Base-by-base conservation (phyloP, 345 rosid genomes). In the Populus tremula region DNA sequence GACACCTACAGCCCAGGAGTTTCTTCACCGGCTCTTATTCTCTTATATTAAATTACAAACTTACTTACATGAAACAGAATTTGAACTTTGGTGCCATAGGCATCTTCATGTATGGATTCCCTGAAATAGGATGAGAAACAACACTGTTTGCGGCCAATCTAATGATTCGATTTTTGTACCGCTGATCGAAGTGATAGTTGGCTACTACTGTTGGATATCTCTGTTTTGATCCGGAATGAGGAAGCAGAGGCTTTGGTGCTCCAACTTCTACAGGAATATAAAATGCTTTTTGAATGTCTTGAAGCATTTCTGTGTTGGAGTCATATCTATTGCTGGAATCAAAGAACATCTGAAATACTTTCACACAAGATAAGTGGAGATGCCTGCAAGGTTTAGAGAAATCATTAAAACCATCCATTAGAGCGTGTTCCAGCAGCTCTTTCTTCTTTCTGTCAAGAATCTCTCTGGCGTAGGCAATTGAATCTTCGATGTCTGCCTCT, bases 201-300 rank as follows among this genome's bases (percentile, higher is more conserved):
- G 11, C 71, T 4, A 18, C 71, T 6, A 36, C 41, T n/a, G 45
- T n/a, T 61, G 54, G 73, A 33, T 47, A 25, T n/a, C 54, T 50
- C 38, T 80, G 71, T 49, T 74, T 54, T 17, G 80, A 12, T 35
- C 27, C 13, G 6, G 70, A 61, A 35, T 0, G 68, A 67, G 12
- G 62, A 64, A 49, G 76, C 25, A 62, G 78, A 45, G 59, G 72
- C 53, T 67, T 77, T 8, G 54, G 18, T 33, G 59, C 69, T 65
- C 71, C 31, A 36, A 86, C 76, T 67, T 73, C 50, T 23, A 78
- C 72, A 12, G 92, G 92, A 69, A 76, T 69, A 56, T 85, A 80
- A 29, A 91, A 82, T 17, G 93, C 91, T 41, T 88, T 85, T 54
- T 84, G 83, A 73, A 91, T 87, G 79, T 91, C 90, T 16, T 68